Base-by-base conservation (phyloP, 1,139 yeast species). In the Kazachstania sp. region DNA sequence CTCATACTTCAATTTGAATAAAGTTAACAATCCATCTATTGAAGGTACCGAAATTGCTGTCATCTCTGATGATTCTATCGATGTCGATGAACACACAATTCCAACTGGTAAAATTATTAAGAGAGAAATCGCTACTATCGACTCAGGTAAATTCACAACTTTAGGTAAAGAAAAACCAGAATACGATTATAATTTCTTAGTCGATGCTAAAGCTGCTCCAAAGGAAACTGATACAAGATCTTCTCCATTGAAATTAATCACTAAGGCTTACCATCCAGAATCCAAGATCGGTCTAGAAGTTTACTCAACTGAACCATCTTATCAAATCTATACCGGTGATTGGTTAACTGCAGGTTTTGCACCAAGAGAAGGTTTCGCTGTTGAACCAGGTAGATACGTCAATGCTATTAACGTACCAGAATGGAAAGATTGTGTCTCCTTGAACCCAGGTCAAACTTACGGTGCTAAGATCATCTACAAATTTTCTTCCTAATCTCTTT, bases 291-390 rank as follows among this genome's bases (percentile, higher is more conserved):
- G 69, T 42, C 59, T 82, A 41, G 64, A 63, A 15, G 74, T 77
- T 15, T 61, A 66, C 28, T 70, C 85, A 9, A 81, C 87, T 1
- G 88, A 82, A 52, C 88, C 88, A 5, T 68, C 79, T 4, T 80
- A 78, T 71, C 87, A 81, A 63, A 70, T 82, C 46, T 82, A 81
- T 64, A 79, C 86, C 35, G 85, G 85, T 32, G 81, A 77, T 53
- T 69, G 69, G 46, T 70, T 74, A 48, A 58, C 71, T 49, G 68
- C 63, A 6, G 63, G 64, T 20, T 57, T 54, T 30, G 66, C 68
- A 26, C 59, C 69, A 30, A 72, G 86, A 61, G 65, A 75, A 46
- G 87, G 86, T 5, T 74, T 81, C 61, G 80, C 84, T 53, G 69
- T 80, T 42, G 88, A 82, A 63, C 81, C 85, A 32, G 73, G 78